A percentile compares a stretch with the other conserved stretches of the same genome.
Conservation (phyloP, 1,284 basidiomycete genomes). For the Heterobasidion parviporum region DNA sequence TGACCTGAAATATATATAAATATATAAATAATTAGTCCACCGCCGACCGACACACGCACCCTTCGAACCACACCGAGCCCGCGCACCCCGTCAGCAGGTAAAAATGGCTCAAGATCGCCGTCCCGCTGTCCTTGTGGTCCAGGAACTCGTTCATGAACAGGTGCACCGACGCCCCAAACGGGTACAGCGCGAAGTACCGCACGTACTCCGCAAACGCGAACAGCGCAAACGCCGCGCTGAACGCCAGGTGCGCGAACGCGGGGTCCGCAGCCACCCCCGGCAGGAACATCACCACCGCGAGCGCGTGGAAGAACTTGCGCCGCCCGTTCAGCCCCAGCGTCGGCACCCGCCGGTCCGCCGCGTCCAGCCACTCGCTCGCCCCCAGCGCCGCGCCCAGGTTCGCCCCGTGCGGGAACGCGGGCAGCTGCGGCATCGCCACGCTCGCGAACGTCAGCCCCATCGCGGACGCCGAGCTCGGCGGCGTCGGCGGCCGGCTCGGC, state of each 20-base stretch:
- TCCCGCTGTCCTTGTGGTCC: conserved; percentile 92
- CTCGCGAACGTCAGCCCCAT: conserved; percentile 43
- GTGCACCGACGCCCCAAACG: conserved; percentile 90
- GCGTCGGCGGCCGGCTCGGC: conserved; percentile 15
- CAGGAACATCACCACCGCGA: conserved; percentile 94
- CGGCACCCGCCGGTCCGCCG: conserved; percentile 83
- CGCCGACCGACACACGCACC: conserved; percentile 46
- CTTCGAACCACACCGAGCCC: conserved; percentile 91
- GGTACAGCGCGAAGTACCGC: conserved; percentile 97
- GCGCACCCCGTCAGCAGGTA: conserved; percentile 96
- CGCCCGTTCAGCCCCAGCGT: conserved; percentile 89
- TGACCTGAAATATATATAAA: conserved; percentile 36
- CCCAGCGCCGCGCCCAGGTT: conserved; percentile 36
- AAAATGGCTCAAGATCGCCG: conserved; percentile 95
- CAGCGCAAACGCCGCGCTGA: conserved; percentile 86
- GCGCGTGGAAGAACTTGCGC: conserved; percentile 94
- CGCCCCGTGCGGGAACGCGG: conserved; percentile 30
- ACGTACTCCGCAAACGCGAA: conserved; percentile 97
- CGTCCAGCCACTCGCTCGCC: conserved; percentile 69
- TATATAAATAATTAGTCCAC: background rate
- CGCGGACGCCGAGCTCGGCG: conserved; percentile 18
- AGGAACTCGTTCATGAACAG: conserved; percentile 97
- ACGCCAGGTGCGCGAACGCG: conserved; percentile 91
- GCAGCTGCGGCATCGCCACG: conserved; percentile 41
- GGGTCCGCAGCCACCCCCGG: conserved; percentile 92